Evolutionary conservation across 2,329 filamentous ascomycete genomes (phyloP).

Genomic region (Cordyceps cicadae): DNA sequence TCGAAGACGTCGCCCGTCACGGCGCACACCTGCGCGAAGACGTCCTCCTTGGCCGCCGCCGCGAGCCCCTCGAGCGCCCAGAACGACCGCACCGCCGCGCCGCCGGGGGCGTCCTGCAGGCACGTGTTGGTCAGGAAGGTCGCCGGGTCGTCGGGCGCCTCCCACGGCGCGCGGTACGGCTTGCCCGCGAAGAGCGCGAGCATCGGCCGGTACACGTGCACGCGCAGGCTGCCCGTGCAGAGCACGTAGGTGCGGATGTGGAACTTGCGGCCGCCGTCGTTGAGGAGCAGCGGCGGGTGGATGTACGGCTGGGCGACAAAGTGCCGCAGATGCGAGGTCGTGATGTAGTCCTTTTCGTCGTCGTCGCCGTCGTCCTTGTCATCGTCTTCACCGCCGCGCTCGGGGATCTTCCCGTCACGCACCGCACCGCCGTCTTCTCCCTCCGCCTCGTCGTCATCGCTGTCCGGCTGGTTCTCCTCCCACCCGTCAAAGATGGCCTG

Average conservation of each 20-base stretch:
- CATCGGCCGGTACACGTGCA: constrained; percentile 87
- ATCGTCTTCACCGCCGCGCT: constrained; percentile 16
- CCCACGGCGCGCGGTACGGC: constrained; percentile 60
- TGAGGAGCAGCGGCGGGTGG: constrained; percentile 66
- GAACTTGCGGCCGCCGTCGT: constrained; percentile 69
- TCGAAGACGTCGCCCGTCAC: constrained; percentile 75
- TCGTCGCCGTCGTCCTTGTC: constrained; percentile 26
- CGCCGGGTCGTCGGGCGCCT: constrained; percentile 45
- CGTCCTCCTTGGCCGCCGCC: constrained; percentile 46
- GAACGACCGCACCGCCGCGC: constrained; percentile 65
- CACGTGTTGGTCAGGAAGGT: constrained; percentile 93
- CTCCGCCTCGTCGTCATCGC: constrained; percentile 55
- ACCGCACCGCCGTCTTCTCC: constrained; percentile 26
- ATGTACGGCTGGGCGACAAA: constrained; percentile 96
- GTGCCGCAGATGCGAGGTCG: constrained; percentile 85
- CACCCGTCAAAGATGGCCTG: constrained; percentile 83
- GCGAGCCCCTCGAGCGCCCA: constrained; percentile 49
- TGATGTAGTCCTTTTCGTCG: constrained; percentile 48
- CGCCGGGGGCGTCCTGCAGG: constrained; percentile 56
- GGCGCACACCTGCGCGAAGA: constrained; percentile 66
- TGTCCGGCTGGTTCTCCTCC: constrained; percentile 62
- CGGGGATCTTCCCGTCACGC: constrained; percentile 22
- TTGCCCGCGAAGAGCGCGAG: constrained; percentile 82
- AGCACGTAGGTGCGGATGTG: constrained; percentile 91
- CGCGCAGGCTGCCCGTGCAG: constrained; percentile 64